Evolutionary conservation across 805 yeast species (phyloP).

Genomic region (Grigorovia transvaalensis): DNA sequence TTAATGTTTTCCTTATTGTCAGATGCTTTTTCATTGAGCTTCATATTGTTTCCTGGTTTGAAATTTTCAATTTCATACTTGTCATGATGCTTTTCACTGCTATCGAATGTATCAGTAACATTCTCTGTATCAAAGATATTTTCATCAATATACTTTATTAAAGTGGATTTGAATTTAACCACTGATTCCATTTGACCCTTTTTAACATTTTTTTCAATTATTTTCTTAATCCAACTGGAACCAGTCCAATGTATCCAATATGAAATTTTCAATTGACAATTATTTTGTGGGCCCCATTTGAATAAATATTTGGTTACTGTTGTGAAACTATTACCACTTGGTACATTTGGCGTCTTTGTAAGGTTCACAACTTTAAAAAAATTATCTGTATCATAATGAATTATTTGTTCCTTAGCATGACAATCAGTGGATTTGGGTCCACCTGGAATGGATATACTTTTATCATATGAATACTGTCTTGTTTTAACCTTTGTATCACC

Average conservation of each 20-base stretch:
- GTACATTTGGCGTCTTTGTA: conserved; percentile 85
- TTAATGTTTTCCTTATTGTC: not conserved
- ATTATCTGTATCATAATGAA: conserved; percentile 36
- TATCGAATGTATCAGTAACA: not conserved
- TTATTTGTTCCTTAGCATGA: conserved; percentile 56
- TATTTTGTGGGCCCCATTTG: conserved; percentile 61
- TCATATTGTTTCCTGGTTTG: no score
- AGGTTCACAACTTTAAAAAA: conserved; percentile 51
- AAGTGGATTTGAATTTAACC: conserved; percentile 31
- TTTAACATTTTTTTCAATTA: conserved; percentile 75
- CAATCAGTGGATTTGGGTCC: conserved; percentile 92
- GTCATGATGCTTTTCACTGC: no score
- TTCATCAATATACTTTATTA: conserved; percentile 19
- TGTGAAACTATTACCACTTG: conserved; percentile 75
- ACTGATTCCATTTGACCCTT: conserved; percentile 69
- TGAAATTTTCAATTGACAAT: conserved; percentile 53
- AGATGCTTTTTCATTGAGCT: not conserved
- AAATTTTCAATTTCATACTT: no score
- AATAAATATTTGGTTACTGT: conserved; percentile 64
- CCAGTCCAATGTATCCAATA: conserved; percentile 83
- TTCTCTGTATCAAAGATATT: conserved; percentile 5
- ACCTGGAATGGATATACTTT: conserved; percentile 66
- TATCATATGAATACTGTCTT: conserved; percentile 55
- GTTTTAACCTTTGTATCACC: conserved; percentile 25
- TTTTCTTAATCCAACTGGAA: conserved; percentile 80